Percentiles rank a stretch among this genome's conserved stretches.
Evolutionary conservation across 2,329 filamentous ascomycete species (phyloP).

Genomic region (Cercospora sp.): DNA sequence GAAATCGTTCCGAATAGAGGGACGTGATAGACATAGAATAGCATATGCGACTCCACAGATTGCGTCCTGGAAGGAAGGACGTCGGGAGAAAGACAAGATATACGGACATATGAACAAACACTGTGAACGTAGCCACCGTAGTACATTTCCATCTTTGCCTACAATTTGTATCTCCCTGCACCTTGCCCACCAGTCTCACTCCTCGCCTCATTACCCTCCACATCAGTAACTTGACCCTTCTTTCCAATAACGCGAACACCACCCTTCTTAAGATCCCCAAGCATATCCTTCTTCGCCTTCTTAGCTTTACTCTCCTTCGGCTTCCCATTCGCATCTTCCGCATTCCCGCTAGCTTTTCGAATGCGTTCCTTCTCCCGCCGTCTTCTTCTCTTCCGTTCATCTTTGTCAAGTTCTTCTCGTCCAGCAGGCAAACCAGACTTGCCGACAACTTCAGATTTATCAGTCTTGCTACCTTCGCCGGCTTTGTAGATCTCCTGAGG

Average conservation of each 20-base stretch:
- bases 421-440: slow-evolving; percentile 77
- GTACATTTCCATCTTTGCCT: slow-evolving; percentile 11
- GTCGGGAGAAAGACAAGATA: neutral
- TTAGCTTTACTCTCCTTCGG: slow-evolving; percentile 43
- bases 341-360: slow-evolving; percentile 63
- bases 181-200: slow-evolving; percentile 28
- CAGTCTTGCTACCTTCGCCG: slow-evolving; percentile 57
- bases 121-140: neutral
- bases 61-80: neutral
- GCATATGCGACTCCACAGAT: neutral
- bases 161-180: slow-evolving; percentile 37
- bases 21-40: neutral
- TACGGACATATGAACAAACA: neutral
- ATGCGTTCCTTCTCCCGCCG: slow-evolving; percentile 79
- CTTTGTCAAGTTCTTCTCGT: slow-evolving; percentile 81
- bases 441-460: slow-evolving; percentile 65
- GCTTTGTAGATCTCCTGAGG: slow-evolving; percentile 92
- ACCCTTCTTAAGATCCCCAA: slow-evolving; percentile 74
- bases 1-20: neutral
- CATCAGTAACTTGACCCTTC: slow-evolving; percentile 80
- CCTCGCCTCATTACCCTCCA: slow-evolving; percentile 74
- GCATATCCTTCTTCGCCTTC: slow-evolving; percentile 57
- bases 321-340: slow-evolving; percentile 40
- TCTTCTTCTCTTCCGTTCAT: slow-evolving; percentile 73
- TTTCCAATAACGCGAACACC: slow-evolving; percentile 90